A percentile compares a stretch with the other conserved stretches of the same genome.
These are phyloP conservation scores for Daphne laureola DNA, from an alignment of 441 rosid species.

Conservation along the genomic window DNA sequence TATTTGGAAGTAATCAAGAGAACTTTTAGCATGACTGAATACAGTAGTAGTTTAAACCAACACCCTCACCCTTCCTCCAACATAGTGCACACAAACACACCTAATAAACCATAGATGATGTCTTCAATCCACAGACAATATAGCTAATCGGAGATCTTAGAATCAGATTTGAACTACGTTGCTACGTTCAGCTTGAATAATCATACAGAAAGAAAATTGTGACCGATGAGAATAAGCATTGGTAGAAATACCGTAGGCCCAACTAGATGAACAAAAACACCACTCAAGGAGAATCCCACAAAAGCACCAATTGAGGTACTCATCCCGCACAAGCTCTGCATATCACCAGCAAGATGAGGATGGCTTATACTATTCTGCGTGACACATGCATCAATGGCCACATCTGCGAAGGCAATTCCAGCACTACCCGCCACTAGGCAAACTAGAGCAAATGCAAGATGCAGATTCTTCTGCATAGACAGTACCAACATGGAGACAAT, in stretches of 20 bases:
- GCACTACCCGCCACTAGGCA: constrained; percentile 51
- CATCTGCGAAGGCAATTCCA: constrained; percentile 64
- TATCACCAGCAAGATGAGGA: constrained; percentile 60
- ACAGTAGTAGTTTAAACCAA: too few species aligned
- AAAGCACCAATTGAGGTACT: constrained; percentile 61
- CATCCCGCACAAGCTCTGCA: constrained; percentile 73
- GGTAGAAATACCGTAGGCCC: constrained; percentile 43
- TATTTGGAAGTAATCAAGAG: too few species aligned
- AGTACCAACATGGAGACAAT: constrained; percentile 45
- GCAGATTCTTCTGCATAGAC: constrained; percentile 37
- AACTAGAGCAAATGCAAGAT: constrained; percentile 41
- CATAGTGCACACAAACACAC: too few species aligned
- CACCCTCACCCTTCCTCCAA: too few species aligned
- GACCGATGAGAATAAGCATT: not conserved
- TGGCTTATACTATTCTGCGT: constrained; percentile 53
- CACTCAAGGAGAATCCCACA: constrained; percentile 58
- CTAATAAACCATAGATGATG: too few species aligned
- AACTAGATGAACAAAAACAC: constrained; percentile 51
- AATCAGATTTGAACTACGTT: too few species aligned
- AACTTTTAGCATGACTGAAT: too few species aligned
- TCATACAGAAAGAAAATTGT: too few species aligned
- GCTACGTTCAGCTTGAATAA: too few species aligned
- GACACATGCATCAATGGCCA: constrained; percentile 71
- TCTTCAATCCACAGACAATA: too few species aligned
- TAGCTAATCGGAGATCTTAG: too few species aligned